phyloP scores from a whole-genome alignment of 257 asterid species.

The Solanum boliviense region DNA sequence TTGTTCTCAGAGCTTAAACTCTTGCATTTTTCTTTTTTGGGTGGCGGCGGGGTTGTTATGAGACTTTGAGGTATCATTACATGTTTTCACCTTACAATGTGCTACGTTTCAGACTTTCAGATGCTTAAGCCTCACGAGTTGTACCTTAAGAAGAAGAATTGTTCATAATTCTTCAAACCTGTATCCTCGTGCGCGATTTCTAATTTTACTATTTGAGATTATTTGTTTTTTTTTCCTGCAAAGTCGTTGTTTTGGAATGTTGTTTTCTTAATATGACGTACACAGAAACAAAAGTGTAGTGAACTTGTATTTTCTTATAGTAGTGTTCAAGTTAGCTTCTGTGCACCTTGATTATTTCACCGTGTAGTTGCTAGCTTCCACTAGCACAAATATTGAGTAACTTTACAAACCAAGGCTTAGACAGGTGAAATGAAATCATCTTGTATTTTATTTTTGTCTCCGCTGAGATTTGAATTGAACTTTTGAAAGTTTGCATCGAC shows the following conservation, averaged over 20 bases:
- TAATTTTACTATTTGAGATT: neutral
- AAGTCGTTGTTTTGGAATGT: neutral
- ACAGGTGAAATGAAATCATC: neutral
- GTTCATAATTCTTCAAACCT: neutral
- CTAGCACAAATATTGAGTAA: neutral
- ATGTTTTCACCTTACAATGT: neutral
- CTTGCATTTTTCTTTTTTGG: neutral
- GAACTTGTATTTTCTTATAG: neutral
- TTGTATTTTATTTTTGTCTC: neutral
- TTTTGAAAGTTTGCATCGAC: neutral
- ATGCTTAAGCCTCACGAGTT: neutral
- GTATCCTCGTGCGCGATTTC: neutral
- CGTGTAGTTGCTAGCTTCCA: neutral
- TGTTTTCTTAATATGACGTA: neutral
- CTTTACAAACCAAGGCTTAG: neutral
- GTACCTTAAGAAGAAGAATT: neutral
- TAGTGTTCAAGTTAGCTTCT: neutral
- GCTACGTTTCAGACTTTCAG: neutral
- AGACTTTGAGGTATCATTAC: neutral
- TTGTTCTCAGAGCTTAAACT: neutral
- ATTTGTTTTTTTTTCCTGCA: neutral
- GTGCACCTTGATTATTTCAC: neutral
- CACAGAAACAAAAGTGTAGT: neutral
- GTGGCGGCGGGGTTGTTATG: neutral
- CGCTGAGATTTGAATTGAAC: neutral